Base-by-base conservation (phyloP, 2,329 filamentous ascomycete genomes). In the Sclerotinia sclerotiorum region DNA sequence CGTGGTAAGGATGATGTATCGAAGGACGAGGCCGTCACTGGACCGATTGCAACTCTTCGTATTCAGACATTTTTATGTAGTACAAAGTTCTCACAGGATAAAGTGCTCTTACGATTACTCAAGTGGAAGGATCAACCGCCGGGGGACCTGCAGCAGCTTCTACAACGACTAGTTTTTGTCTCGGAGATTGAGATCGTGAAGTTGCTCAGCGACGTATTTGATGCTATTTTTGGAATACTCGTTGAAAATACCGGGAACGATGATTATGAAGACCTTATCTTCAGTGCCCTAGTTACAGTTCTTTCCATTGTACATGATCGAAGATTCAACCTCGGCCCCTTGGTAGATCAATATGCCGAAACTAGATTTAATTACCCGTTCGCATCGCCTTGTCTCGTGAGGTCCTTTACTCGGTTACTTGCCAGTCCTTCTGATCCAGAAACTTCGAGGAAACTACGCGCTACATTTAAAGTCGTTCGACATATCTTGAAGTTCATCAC, bases 101-200 rank as follows among this genome's bases (percentile, higher is more conserved):
- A 94, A 68, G 87, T 90, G 21, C 86, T 99, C 15, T 82, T 97
- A 24, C 91, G 92, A 21, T 82, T 99, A 35, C 80, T 98, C 46
- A 92, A 90, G 74, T 98, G 95, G 95, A 92, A 88, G 76, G 90
- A 94, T 17, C 84, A 89, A 52, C 84, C 89, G 0, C 85, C 88
- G 57, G 88, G 89, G 39, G 88, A 94, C 48, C 83, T 98, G 1
- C 84, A 91, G 0, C 84, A 88, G 32, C 82, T 97, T 0, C 81
- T 99, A 54, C 90, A 91, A 77, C 89, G 94, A 73, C 87, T 98
- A 61, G 89, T 94, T 27, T 98, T 98, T 73, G 94, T 99, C 0
- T 92, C 95, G 0, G 95, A 99, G 78, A 97, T 98, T 68, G 96
- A 99, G 79, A 92, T 99, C 46, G 95, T 99, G 71, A 99, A 98